phyloP scores from a whole-genome alignment of 116 monocot species.

The Cymodocea nodosa region DNA sequence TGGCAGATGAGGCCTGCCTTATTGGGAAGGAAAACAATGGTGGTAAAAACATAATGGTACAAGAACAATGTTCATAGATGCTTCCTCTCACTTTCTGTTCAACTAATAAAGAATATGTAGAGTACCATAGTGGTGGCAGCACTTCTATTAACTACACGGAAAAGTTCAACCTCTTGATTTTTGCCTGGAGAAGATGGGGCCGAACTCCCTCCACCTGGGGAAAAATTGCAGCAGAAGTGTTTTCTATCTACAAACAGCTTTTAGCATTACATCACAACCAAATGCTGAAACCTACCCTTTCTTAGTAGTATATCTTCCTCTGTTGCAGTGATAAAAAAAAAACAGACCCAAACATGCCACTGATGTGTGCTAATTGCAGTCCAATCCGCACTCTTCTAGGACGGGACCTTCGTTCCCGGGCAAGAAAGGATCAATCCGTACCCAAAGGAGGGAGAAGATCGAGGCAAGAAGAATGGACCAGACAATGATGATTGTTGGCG shows the following conservation, averaged over 20 bases:
- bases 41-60: too few relatives aligned
- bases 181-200: too few relatives aligned
- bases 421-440: conserved; percentile 56
- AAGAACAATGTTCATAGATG: too few relatives aligned
- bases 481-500: conserved; percentile 84
- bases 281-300: too few relatives aligned
- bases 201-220: too few relatives aligned
- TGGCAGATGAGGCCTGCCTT: too few relatives aligned
- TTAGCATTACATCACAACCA: neutral
- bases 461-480: conserved; percentile 92
- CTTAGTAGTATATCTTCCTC: neutral
- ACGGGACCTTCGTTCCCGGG: conserved; percentile 49
- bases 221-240: neutral
- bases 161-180: too few relatives aligned
- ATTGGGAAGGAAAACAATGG: too few relatives aligned
- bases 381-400: conserved; percentile 64
- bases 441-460: conserved; percentile 86
- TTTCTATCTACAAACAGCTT: conserved; percentile 28
- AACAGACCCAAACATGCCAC: neutral
- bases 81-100: too few relatives aligned
- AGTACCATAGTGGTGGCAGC: too few relatives aligned
- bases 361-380: conserved; percentile 31
- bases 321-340: conserved; percentile 3
- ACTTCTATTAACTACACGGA: too few relatives aligned
- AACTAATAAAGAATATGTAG: too few relatives aligned